Conservation (phyloP, 2,329 filamentous ascomycete genomes). For the Colletotrichum euphorbiae region DNA sequence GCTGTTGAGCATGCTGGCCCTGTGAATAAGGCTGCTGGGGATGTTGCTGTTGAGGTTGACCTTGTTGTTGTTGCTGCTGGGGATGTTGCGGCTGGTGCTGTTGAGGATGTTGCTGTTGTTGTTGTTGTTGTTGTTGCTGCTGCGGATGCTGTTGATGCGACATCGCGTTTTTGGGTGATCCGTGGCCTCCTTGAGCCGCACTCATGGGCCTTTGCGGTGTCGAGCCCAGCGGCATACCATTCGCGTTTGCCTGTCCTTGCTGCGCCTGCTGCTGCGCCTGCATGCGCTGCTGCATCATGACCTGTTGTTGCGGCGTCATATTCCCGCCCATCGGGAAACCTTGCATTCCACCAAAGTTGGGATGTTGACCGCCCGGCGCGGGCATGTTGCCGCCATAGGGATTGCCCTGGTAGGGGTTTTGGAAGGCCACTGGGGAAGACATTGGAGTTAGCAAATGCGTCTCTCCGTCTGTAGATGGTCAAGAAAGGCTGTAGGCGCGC, state of each 20-base stretch:
- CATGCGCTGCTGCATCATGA: slow-evolving; percentile 47
- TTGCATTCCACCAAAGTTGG: slow-evolving; percentile 62
- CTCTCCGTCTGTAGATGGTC: slow-evolving; percentile 37
- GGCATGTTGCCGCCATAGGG: slow-evolving; percentile 67
- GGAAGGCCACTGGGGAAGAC: slow-evolving; percentile 63
- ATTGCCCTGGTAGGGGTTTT: slow-evolving; percentile 67
- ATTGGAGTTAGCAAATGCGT: slow-evolving; percentile 47
- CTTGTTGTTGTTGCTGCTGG: slow-evolving; percentile 47
- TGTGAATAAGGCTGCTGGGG: slow-evolving; percentile 45
- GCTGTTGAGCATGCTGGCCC: slow-evolving; percentile 48
- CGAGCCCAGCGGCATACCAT: slow-evolving; percentile 44
- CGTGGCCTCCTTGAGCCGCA: slow-evolving; percentile 45
- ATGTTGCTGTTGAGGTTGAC: slow-evolving; percentile 41
- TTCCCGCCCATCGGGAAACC: slow-evolving; percentile 68
- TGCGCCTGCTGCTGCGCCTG: slow-evolving; percentile 49
- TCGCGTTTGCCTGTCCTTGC: slow-evolving; percentile 47
- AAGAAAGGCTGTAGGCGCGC: slow-evolving; percentile 25
- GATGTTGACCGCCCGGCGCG: slow-evolving; percentile 61
- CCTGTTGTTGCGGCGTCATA: slow-evolving; percentile 55
- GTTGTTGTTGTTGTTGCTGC: slow-evolving; percentile 41
- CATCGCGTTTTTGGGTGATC: slow-evolving; percentile 50
- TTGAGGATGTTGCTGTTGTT: slow-evolving; percentile 47
- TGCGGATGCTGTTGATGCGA: slow-evolving; percentile 48
- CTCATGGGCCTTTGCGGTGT: slow-evolving; percentile 47
- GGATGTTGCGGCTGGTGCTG: slow-evolving; percentile 52